Conservation (phyloP, 768 basidiomycete species). For the Agrocybe praecox region DNA sequence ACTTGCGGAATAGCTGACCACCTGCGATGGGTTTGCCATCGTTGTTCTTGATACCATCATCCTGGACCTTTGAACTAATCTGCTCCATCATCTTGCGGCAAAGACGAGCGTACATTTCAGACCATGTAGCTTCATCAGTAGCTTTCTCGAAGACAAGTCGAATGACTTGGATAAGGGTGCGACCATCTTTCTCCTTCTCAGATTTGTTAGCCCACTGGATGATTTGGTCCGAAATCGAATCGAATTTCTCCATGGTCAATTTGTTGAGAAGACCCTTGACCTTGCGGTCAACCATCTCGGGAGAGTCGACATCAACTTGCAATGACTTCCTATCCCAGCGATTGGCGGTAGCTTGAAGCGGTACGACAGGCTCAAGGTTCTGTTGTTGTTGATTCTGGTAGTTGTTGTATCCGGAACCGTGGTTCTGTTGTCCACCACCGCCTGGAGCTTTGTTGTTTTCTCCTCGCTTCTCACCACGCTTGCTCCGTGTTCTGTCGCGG, state of each 20-base stretch:
- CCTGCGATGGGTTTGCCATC: constrained; percentile 92
- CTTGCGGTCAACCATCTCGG: constrained; percentile 90
- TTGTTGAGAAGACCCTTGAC: constrained; percentile 93
- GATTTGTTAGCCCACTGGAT: constrained; percentile 95
- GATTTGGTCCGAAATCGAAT: constrained; percentile 94
- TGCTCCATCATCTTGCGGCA: constrained; percentile 96
- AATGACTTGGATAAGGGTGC: constrained; percentile 95
- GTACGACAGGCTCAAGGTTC: constrained; percentile 69
- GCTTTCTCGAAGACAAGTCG: constrained; percentile 97
- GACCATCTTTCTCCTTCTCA: constrained; percentile 89
- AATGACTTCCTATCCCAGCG: constrained; percentile 74
- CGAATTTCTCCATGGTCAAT: constrained; percentile 95
- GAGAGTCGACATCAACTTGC: constrained; percentile 61
- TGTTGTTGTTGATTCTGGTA: constrained; percentile 30
- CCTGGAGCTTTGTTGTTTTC: constrained; percentile 49
- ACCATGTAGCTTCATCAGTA: constrained; percentile 94
- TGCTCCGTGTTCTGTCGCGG: constrained; percentile 71
- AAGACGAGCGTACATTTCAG: constrained; percentile 95
- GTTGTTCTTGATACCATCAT: constrained; percentile 78
- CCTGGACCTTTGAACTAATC: constrained; percentile 85
- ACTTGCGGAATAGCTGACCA: constrained; percentile 95
- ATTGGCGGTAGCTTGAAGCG: constrained; percentile 78
- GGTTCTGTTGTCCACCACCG: constrained; percentile 32
- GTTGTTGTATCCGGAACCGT: constrained; percentile 34
- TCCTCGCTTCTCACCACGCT: constrained; percentile 81